Evolutionary conservation across 805 yeast species (phyloP).

Genomic region (Starmerella apis): DNA sequence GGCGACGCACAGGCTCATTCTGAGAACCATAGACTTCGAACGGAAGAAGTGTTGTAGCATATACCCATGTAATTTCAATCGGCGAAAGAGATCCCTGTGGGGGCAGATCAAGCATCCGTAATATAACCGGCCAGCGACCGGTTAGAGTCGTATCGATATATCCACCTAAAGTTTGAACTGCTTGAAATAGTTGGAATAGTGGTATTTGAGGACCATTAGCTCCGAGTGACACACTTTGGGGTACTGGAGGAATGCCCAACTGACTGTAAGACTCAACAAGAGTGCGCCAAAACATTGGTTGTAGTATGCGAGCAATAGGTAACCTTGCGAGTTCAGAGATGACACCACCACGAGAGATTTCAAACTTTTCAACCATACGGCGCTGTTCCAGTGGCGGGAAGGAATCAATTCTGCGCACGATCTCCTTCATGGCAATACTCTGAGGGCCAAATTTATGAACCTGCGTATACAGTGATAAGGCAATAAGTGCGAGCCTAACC

Average conservation of each 20-base stretch:
- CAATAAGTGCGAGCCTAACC: conserved; percentile 14
- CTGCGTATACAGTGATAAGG: conserved; percentile 20
- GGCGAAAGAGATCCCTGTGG: conserved; percentile 5
- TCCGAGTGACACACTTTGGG: conserved; percentile 9
- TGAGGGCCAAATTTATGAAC: conserved; percentile 14
- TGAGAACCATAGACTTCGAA: conserved; percentile 20
- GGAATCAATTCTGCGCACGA: conserved; percentile 15
- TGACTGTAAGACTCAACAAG: conserved; percentile 17
- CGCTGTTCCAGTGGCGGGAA: conserved; percentile 14
- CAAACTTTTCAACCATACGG: conserved; percentile 19
- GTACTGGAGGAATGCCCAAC: conserved; percentile 10
- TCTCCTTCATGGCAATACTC: conserved; percentile 11
- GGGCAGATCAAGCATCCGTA: conserved; percentile 15
- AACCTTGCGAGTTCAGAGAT: conserved; percentile 10
- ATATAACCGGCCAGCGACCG: conserved; percentile 18
- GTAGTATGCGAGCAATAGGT: conserved; percentile 15
- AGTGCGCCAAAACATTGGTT: conserved; percentile 19
- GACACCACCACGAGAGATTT: conserved; percentile 10
- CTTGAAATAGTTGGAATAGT: conserved; percentile 18
- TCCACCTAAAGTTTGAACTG: conserved; percentile 20
- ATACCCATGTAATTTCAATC: conserved; percentile 19
- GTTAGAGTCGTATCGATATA: conserved; percentile 14
- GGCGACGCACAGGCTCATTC: conserved; percentile 16
- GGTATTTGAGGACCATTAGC: conserved; percentile 12
- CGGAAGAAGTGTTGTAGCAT: conserved; percentile 21